These are phyloP conservation scores for Penicillium flavigenum DNA, from an alignment of 495 filamentous ascomycete species.

Conservation along the genomic window DNA sequence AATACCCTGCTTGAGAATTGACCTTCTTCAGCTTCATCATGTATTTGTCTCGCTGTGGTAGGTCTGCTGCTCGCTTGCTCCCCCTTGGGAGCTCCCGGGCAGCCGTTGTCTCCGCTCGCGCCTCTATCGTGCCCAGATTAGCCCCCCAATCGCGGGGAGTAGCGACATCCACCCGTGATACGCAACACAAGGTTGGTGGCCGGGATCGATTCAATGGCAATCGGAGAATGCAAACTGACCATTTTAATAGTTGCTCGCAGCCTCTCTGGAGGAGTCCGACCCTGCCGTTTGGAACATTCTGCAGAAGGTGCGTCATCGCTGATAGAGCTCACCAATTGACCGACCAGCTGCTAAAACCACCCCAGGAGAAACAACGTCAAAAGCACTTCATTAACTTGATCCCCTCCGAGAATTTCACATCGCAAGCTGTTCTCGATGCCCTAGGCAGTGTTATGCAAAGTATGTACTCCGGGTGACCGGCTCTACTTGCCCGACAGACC, in stretches of 20 bases:
- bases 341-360: conserved; percentile 16
- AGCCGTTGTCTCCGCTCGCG: conserved; percentile 23
- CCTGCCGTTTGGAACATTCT: conserved; percentile 83
- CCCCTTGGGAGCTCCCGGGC: conserved; percentile 35
- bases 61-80: conserved; percentile 41
- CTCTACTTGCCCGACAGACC: conserved; percentile 1
- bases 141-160: conserved; percentile 37
- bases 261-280: conserved; percentile 79
- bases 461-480: conserved; percentile 42
- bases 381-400: conserved; percentile 99
- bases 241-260: conserved; percentile 66
- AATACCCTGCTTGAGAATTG: conserved; percentile 10
- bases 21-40: conserved; percentile 27
- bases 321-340: conserved; percentile 4
- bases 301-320: conserved; percentile 65
- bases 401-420: conserved; percentile 98
- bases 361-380: conserved; percentile 88
- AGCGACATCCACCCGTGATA: conserved; percentile 41
- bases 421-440: conserved; percentile 93
- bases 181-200: conserved; percentile 43
- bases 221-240: conserved; percentile 6
- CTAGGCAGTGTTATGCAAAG: conserved; percentile 98
- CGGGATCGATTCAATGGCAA: neutral
- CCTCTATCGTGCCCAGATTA: conserved; percentile 20
- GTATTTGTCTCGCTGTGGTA: conserved; percentile 45